phyloP scores from a whole-genome alignment of 2,329 filamentous ascomycete genomes.

The Aspergillus carbonarius region DNA sequence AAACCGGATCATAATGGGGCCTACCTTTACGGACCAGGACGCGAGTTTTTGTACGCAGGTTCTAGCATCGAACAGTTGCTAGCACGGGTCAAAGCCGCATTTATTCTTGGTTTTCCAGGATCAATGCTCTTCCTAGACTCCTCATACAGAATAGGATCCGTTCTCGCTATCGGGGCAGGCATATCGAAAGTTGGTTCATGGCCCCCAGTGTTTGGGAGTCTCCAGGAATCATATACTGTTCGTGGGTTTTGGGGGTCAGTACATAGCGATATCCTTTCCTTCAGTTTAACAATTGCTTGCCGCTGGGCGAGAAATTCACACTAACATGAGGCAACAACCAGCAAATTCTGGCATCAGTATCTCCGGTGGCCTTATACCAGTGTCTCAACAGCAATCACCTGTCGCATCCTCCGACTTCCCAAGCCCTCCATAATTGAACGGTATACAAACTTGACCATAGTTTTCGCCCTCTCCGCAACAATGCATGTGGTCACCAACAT shows the following conservation, averaged over 20 bases:
- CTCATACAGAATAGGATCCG: slow-evolving; percentile 20
- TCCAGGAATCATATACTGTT: slow-evolving; percentile 26
- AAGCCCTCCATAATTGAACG: slow-evolving; percentile 22
- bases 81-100: slow-evolving; percentile 8
- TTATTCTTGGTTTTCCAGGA: slow-evolving; percentile 18
- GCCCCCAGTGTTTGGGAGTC: slow-evolving; percentile 25
- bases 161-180: slow-evolving; percentile 20
- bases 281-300: not conserved
- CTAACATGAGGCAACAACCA: not conserved
- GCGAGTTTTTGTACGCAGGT: slow-evolving; percentile 1
- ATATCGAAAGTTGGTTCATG: slow-evolving; percentile 19
- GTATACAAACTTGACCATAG: slow-evolving; percentile 29
- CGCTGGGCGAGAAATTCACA: not conserved
- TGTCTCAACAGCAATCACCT: slow-evolving; percentile 20
- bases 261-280: not conserved
- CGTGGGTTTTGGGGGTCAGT: slow-evolving; percentile 32
- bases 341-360: slow-evolving; percentile 33
- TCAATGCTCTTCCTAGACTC: slow-evolving; percentile 20
- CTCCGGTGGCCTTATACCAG: slow-evolving; percentile 25
- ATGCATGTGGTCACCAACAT: slow-evolving; percentile 23
- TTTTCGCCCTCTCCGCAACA: slow-evolving; percentile 30
- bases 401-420: slow-evolving; percentile 19
- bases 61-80: slow-evolving; percentile 14
- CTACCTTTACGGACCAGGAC: slow-evolving; percentile 1
- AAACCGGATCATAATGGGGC: not conserved